Evolutionary conservation across 2,329 filamentous ascomycete genomes (phyloP).

Genomic region (Apiospora kogelbergensis): DNA sequence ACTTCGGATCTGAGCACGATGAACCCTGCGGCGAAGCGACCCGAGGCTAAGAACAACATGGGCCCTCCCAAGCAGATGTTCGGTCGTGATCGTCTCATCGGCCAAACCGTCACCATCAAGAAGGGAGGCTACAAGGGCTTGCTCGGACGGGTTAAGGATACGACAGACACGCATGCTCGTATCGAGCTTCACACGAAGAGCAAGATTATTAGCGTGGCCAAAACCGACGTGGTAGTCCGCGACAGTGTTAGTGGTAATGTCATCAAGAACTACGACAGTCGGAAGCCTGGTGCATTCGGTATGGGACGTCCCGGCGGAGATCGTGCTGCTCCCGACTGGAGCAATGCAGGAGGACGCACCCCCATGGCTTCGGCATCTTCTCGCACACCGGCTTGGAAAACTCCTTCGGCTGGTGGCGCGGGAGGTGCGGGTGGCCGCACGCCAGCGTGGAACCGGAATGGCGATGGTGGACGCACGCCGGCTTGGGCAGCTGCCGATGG

Average conservation of each 20-base stretch:
- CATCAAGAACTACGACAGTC: constrained; percentile 66
- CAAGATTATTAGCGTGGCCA: constrained; percentile 84
- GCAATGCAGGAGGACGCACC: constrained; percentile 62
- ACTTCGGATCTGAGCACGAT: constrained; percentile 83
- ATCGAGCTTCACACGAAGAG: constrained; percentile 94
- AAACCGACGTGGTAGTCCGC: constrained; percentile 80
- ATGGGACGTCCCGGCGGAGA: constrained; percentile 42
- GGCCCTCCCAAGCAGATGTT: constrained; percentile 73
- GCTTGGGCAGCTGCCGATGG: constrained; percentile 70
- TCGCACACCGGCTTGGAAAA: constrained; percentile 76
- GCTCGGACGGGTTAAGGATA: constrained; percentile 92
- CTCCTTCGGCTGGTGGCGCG: constrained; percentile 57
- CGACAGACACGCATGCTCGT: constrained; percentile 80
- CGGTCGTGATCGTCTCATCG: constrained; percentile 79
- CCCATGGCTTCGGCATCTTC: constrained; percentile 64
- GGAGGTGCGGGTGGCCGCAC: constrained; percentile 57
- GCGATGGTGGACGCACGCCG: constrained; percentile 63
- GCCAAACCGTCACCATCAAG: constrained; percentile 86
- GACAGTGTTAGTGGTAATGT: constrained; percentile 77
- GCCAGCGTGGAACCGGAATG: constrained; percentile 60
- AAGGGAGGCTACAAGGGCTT: constrained; percentile 90
- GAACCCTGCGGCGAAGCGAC: constrained; percentile 85
- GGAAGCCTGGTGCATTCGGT: constrained; percentile 37
- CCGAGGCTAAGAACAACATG: constrained; percentile 53
- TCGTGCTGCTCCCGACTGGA: constrained; percentile 54